A percentile compares a stretch with the other conserved stretches of the same genome.
Evolutionary conservation across 2,329 filamentous ascomycete genomes (phyloP).

Genomic region (Trichoderma sp.): DNA sequence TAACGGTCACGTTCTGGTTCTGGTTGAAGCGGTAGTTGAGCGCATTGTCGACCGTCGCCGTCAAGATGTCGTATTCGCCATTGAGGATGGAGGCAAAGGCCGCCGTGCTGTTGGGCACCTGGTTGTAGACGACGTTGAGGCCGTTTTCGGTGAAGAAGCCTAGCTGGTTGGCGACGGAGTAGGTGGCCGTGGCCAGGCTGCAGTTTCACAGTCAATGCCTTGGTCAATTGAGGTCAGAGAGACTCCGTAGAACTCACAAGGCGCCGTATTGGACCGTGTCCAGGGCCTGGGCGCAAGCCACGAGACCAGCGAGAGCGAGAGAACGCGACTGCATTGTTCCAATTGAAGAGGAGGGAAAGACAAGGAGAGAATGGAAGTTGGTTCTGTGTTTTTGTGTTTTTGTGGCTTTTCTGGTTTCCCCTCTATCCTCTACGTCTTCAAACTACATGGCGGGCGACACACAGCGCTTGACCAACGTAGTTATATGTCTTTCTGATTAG

Average conservation of each 20-base stretch:
- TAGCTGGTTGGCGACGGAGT: conserved; percentile 5
- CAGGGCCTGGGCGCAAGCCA: neutral
- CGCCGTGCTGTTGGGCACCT: conserved; percentile 1
- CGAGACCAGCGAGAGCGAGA: neutral
- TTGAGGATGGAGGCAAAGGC: conserved; percentile 7
- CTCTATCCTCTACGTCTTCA: neutral
- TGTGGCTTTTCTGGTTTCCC: neutral
- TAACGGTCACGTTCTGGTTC: conserved; percentile 1
- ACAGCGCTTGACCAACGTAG: neutral
- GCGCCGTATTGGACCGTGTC: conserved; percentile 11
- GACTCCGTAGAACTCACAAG: neutral
- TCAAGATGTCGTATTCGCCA: conserved; percentile 7
- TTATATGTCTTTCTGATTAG: neutral
- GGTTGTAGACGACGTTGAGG: conserved; percentile 2
- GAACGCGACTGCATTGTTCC: neutral
- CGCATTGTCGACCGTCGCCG: conserved; percentile 7
- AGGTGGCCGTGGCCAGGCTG: neutral
- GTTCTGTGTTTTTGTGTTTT: neutral
- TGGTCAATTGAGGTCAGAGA: neutral
- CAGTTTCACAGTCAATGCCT: neutral
- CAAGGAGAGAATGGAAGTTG: neutral
- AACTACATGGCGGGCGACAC: neutral
- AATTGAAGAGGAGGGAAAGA: neutral
- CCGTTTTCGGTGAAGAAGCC: conserved; percentile 3
- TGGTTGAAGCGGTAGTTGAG: conserved; percentile 14